phyloP scores from a whole-genome alignment of 108 stramenopile genomes.

The Epithemia pelagica region DNA sequence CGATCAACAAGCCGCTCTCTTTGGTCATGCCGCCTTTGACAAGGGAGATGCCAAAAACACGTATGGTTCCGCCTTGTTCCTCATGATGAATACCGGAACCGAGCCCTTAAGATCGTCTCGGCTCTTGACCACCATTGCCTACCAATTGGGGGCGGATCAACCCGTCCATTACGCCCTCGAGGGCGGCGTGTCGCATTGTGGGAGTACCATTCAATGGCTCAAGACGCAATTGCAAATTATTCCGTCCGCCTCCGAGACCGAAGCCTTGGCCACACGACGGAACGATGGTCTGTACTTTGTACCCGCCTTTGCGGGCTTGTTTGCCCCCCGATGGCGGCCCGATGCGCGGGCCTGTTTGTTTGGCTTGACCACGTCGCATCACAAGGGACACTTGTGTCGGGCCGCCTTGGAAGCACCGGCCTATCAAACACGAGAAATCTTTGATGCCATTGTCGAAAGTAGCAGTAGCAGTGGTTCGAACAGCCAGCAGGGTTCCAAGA shows the following conservation, averaged over 20 bases:
- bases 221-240: constrained; percentile 91
- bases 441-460: constrained; percentile 76
- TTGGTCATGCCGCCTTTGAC: constrained; percentile 90
- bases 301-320: constrained; percentile 94
- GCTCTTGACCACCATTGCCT: constrained; percentile 93
- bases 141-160: constrained; percentile 63
- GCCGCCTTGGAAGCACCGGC: constrained; percentile 94
- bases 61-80: constrained; percentile 96
- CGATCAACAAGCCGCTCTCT: constrained; percentile 96
- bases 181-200: constrained; percentile 89
- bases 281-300: constrained; percentile 95
- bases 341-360: constrained; percentile 93
- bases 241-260: constrained; percentile 74
- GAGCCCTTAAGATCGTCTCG: constrained; percentile 47
- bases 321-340: constrained; percentile 94
- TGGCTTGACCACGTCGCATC: constrained; percentile 87
- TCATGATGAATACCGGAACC: constrained; percentile 96
- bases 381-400: constrained; percentile 83
- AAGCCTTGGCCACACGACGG: constrained; percentile 62
- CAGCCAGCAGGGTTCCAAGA: too few species aligned
- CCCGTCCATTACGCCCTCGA: constrained; percentile 90
- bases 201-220: constrained; percentile 94
- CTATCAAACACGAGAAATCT: constrained; percentile 86
- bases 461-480: neutral
- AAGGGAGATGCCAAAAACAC: constrained; percentile 93